phyloP scores from a whole-genome alignment of 2,329 filamentous ascomycete genomes.

The Escovopsis sp. region DNA sequence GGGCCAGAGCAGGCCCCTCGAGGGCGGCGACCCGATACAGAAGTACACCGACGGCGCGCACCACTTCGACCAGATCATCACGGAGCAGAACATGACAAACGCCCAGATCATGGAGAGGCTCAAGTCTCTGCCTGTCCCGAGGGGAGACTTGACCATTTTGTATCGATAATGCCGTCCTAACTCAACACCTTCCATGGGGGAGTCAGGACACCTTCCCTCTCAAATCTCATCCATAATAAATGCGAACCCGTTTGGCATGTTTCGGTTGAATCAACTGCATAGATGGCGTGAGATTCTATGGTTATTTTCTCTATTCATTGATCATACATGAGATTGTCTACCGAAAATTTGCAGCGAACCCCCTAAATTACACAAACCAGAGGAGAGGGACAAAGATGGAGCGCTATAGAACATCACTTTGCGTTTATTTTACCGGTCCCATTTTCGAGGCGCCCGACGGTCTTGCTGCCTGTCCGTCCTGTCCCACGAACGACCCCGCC shows the following conservation, averaged over 20 bases:
- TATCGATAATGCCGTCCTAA: conserved; percentile 25
- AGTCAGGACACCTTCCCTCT: too few species aligned
- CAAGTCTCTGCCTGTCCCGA: conserved; percentile 37
- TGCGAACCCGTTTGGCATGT: too few species aligned
- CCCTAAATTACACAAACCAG: too few species aligned
- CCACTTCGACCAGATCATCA: conserved; percentile 71
- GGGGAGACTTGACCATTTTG: conserved; percentile 38
- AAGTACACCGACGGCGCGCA: conserved; percentile 61
- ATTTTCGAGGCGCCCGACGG: not conserved
- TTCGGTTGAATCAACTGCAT: too few species aligned
- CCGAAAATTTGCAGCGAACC: too few species aligned
- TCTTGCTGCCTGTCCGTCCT: conserved; percentile 3
- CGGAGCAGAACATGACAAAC: conserved; percentile 56
- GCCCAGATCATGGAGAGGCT: conserved; percentile 55
- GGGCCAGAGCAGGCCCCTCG: conserved; percentile 29
- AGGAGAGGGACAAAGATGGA: too few species aligned
- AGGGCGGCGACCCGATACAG: conserved; percentile 38
- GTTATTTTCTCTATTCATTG: not conserved
- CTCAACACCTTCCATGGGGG: too few species aligned
- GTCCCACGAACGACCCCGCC: conserved; percentile 13
- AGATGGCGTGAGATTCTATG: too few species aligned
- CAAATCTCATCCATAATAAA: too few species aligned
- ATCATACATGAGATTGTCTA: conserved; percentile 3
- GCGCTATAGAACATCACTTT: too few species aligned
- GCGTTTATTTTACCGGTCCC: not conserved